These are phyloP conservation scores for Flaveria linearis DNA, from an alignment of 129 eudicot genomes.

Conservation along the genomic window DNA sequence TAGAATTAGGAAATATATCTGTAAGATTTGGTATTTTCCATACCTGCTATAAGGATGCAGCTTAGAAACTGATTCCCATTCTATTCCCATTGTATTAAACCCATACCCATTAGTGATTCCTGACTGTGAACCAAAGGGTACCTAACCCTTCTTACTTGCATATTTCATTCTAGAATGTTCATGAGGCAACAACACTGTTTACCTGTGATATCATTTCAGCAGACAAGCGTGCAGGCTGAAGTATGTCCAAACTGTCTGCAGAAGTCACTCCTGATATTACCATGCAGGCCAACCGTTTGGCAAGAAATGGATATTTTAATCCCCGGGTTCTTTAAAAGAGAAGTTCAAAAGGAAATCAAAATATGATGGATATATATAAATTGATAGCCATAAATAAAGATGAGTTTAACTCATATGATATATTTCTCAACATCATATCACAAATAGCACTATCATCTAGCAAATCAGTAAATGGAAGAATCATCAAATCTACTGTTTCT, in stretches of 20 bases:
- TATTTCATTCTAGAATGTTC: slow-evolving; percentile 7
- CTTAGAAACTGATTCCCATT: neutral
- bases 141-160: neutral
- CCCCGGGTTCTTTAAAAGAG: slow-evolving; percentile 51
- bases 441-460: neutral
- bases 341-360: slow-evolving; percentile 16
- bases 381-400: slow-evolving; percentile 9
- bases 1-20: neutral
- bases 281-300: slow-evolving; percentile 89
- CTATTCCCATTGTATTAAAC: neutral
- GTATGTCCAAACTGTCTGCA: slow-evolving; percentile 64
- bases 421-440: neutral
- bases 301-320: slow-evolving; percentile 84
- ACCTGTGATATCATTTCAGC: slow-evolving; percentile 59
- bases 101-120: neutral
- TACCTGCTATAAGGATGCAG: neutral
- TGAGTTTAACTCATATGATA: neutral
- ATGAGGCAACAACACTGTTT: slow-evolving; percentile 7
- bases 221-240: slow-evolving; percentile 74
- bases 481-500: too few species aligned
- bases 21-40: neutral
- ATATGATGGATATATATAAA: neutral
- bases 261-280: slow-evolving; percentile 62
- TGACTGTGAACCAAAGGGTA: neutral
- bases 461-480: neutral